Percentiles rank a stretch among this genome's conserved stretches.
Conservation (phyloP, 2,329 filamentous ascomycete species). For the Fusarium sororula region DNA sequence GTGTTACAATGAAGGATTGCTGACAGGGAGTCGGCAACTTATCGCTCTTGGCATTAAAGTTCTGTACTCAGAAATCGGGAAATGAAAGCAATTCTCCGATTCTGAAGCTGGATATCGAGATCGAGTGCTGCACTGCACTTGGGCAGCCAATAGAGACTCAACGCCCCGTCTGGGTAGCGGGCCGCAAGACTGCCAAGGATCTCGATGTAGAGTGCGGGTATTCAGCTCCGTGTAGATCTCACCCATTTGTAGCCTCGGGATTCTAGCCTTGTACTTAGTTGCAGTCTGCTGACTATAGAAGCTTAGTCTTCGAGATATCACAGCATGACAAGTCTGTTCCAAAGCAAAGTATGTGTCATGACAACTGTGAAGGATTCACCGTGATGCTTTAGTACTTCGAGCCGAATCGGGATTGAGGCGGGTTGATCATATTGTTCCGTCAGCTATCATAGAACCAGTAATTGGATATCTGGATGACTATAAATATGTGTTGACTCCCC, state of each 20-base stretch:
- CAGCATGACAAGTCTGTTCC: fast-evolving
- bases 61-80: neutral
- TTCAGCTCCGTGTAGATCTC: neutral
- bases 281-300: neutral
- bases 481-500: neutral
- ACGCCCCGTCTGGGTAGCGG: too few species aligned
- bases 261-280: neutral
- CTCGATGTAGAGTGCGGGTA: neutral
- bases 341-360: neutral
- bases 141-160: neutral
- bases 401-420: neutral
- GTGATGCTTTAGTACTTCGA: fast-evolving
- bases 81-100: neutral
- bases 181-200: neutral
- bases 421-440: neutral
- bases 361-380: neutral
- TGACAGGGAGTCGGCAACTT: neutral
- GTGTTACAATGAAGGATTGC: neutral
- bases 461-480: fast-evolving
- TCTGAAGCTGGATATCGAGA: neutral
- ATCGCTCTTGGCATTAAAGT: neutral
- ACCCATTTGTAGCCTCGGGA: fast-evolving
- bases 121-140: neutral
- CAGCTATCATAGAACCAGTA: fast-evolving
- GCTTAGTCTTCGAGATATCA: too few species aligned